Conservation (phyloP, 2,329 filamentous ascomycete species). For the Davidsoniella virescens region DNA sequence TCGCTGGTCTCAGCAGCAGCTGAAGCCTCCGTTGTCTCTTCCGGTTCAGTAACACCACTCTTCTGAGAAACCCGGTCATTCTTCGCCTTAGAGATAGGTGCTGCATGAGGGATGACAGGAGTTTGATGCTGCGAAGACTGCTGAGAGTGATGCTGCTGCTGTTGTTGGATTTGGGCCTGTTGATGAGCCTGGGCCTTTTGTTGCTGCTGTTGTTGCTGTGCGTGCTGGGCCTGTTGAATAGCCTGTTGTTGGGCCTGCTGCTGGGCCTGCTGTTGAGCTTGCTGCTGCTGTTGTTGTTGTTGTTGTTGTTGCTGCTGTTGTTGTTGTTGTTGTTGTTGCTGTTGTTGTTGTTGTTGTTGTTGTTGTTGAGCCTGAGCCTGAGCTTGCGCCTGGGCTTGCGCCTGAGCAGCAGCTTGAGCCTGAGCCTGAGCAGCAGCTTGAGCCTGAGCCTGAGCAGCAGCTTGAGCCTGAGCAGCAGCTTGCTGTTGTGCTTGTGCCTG, state of each 20-base stretch:
- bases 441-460: conserved; percentile 17
- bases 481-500: not conserved
- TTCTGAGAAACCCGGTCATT: conserved; percentile 16
- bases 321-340: conserved; percentile 14
- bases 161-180: conserved; percentile 12
- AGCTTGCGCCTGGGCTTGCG: conserved; percentile 17
- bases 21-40: conserved; percentile 4
- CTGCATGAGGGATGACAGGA: conserved; percentile 6
- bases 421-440: not conserved
- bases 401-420: not conserved
- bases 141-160: conserved; percentile 15
- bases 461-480: conserved; percentile 3
- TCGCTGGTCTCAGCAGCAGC: conserved; percentile 7
- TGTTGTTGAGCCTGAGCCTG: conserved; percentile 16
- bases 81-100: conserved; percentile 21
- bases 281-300: conserved; percentile 13
- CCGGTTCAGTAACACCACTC: conserved; percentile 9
- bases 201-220: conserved; percentile 3
- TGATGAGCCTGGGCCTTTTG: conserved; percentile 20
- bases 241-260: conserved; percentile 17
- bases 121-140: conserved; percentile 10
- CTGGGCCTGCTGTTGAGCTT: conserved; percentile 19
- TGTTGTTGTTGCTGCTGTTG: conserved; percentile 10
- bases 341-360: conserved; percentile 16
- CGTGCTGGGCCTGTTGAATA: too few relatives aligned